These are phyloP conservation scores for Zygnema circumcarinatum DNA, from an alignment of 139 green algal genomes.

Conservation along the genomic window DNA sequence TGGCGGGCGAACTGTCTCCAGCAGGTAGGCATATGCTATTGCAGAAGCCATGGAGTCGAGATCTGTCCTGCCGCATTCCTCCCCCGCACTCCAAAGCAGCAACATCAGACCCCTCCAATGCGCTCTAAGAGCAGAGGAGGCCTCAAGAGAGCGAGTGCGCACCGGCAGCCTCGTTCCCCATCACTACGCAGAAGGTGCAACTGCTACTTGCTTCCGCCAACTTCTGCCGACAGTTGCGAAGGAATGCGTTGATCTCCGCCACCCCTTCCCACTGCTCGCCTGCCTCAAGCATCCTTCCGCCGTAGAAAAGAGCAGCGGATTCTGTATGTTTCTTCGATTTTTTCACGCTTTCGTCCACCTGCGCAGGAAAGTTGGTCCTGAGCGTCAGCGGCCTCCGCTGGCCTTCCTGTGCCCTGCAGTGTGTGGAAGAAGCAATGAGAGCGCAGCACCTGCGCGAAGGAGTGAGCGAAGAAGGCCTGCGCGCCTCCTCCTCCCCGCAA, in stretches of 20 bases:
- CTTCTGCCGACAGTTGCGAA: background rate
- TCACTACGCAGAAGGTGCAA: background rate
- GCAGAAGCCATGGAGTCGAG: conserved; percentile 45
- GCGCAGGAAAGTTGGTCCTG: too few species aligned
- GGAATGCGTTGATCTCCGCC: conserved; percentile 26
- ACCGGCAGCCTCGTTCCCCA: conserved; percentile 19
- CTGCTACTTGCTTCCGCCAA: background rate
- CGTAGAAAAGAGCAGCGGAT: background rate
- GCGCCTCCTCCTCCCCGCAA: too few species aligned
- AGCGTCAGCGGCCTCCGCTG: too few species aligned
- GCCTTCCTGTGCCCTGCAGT: too few species aligned
- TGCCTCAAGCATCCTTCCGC: background rate
- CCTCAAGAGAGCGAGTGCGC: background rate
- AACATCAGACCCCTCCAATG: background rate
- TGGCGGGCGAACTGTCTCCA: background rate
- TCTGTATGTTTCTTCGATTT: too few species aligned
- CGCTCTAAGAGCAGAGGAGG: background rate
- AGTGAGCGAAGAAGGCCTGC: too few species aligned
- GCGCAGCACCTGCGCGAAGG: too few species aligned
- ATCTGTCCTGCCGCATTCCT: background rate
- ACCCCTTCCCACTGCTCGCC: background rate
- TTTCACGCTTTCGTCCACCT: too few species aligned
- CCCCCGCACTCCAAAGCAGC: background rate
- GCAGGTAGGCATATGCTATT: conserved; percentile 32
- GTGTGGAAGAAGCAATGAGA: too few species aligned